Percentiles rank a stretch among this genome's conserved stretches.
Conservation (phyloP, 768 basidiomycete species). For the Crepidotus variabilis region DNA sequence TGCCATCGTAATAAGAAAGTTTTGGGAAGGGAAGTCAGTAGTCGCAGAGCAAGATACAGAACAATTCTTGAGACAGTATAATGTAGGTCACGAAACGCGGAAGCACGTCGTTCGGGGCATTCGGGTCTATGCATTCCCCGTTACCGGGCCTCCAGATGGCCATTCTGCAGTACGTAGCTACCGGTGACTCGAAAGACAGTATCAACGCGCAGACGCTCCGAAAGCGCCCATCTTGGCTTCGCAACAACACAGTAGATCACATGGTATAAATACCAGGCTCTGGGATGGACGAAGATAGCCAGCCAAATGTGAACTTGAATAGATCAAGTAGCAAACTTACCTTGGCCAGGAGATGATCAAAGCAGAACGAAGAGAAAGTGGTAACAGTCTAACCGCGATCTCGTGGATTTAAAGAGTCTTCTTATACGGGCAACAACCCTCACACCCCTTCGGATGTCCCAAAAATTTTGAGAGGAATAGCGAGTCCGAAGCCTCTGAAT, state of each 20-base stretch:
- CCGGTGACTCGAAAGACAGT: too few relatives aligned
- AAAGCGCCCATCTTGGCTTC: not conserved
- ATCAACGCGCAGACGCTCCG: not conserved
- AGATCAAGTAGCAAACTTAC: not conserved
- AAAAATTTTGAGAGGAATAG: too few relatives aligned
- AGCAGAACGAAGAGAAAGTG: not conserved
- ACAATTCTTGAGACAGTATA: too few relatives aligned
- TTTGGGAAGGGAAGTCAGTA: slow-evolving; percentile 2
- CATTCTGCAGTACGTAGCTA: not conserved
- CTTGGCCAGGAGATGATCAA: slow-evolving; percentile 1
- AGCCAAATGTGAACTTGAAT: not conserved
- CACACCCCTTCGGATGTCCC: not conserved
- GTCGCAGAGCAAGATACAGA: slow-evolving; percentile 1
- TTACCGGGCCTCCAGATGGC: not conserved
- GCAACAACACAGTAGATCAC: not conserved
- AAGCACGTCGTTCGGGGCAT: not conserved
- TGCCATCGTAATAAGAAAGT: slow-evolving; percentile 35
- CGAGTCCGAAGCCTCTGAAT: too few relatives aligned
- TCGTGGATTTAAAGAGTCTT: not conserved
- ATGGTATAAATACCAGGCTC: not conserved
- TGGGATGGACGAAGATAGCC: not conserved
- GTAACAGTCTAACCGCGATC: not conserved
- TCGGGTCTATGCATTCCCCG: not conserved
- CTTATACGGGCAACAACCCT: not conserved
- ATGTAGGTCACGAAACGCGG: not conserved